Evolutionary conservation across 495 filamentous ascomycete species (phyloP).

Genomic region (Penicillium paxilli): DNA sequence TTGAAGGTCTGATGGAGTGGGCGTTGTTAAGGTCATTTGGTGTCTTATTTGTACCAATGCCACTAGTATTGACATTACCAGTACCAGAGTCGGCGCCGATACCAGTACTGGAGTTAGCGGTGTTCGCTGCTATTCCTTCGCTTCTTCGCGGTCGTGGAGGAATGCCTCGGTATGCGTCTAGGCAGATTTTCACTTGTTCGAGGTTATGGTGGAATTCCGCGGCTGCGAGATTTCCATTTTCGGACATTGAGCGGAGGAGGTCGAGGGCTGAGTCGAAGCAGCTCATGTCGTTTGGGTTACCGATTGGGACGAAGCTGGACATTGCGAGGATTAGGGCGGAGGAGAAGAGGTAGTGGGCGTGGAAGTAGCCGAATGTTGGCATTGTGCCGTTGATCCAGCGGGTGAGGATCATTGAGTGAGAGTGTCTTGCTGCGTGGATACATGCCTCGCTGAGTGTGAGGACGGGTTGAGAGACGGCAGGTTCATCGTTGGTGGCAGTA

Average conservation of each 20-base stretch:
- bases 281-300: slow-evolving; percentile 33
- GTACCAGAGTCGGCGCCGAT: not conserved
- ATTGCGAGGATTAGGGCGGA: slow-evolving; percentile 41
- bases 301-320: slow-evolving; percentile 43
- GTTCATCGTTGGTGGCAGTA: slow-evolving; percentile 10
- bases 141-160: slow-evolving; percentile 5
- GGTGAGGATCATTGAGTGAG: slow-evolving; percentile 42
- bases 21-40: no score
- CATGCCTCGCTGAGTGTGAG: slow-evolving; percentile 46
- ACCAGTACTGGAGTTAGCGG: not conserved
- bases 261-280: slow-evolving; percentile 43
- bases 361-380: slow-evolving; percentile 47
- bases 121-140: not conserved
- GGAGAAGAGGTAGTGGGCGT: slow-evolving; percentile 49
- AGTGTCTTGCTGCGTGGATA: slow-evolving; percentile 45
- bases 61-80: not conserved
- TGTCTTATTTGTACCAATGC: not conserved
- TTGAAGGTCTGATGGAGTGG: no score
- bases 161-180: slow-evolving; percentile 25
- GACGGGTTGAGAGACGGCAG: slow-evolving; percentile 37
- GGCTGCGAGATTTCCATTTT: slow-evolving; percentile 44
- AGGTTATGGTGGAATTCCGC: slow-evolving; percentile 42
- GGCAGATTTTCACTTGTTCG: slow-evolving; percentile 35
- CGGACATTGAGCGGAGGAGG: slow-evolving; percentile 39
- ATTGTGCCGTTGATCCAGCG: slow-evolving; percentile 47